Evolutionary conservation across 371 early-diverging fungal genomes (phyloP).

Genomic region (Mucor plumbeus): DNA sequence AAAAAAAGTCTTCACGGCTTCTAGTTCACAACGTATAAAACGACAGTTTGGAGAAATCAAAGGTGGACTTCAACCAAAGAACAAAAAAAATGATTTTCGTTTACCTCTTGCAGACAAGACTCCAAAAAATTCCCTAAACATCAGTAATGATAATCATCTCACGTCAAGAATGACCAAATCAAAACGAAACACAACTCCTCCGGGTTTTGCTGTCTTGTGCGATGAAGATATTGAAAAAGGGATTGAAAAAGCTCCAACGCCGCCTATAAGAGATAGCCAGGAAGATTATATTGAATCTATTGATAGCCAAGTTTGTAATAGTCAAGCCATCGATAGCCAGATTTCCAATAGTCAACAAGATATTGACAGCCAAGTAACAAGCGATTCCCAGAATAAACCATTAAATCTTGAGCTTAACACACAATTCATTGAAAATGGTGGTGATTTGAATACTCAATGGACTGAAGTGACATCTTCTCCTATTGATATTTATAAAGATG

Average conservation of each 20-base stretch:
- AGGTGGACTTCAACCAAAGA: background rate
- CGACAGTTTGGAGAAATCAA: background rate
- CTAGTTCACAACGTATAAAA: no score
- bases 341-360: background rate
- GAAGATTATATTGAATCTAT: background rate
- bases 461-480: conserved; percentile 12
- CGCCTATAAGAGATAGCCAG: conserved; percentile 1
- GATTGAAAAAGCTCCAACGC: conserved; percentile 10
- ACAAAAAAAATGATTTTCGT: background rate
- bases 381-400: background rate
- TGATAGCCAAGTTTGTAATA: background rate
- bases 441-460: conserved; percentile 1
- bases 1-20: no score
- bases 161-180: background rate
- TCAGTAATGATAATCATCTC: background rate
- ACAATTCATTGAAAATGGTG: conserved; percentile 7
- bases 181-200: background rate
- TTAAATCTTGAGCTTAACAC: background rate
- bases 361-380: background rate
- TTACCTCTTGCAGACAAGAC: background rate
- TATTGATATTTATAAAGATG: conserved; percentile 6
- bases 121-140: background rate
- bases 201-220: conserved; percentile 6
- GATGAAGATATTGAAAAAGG: conserved; percentile 21
- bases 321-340: background rate